Conservation (phyloP, 805 yeast species). For the Candida sonorensis region DNA sequence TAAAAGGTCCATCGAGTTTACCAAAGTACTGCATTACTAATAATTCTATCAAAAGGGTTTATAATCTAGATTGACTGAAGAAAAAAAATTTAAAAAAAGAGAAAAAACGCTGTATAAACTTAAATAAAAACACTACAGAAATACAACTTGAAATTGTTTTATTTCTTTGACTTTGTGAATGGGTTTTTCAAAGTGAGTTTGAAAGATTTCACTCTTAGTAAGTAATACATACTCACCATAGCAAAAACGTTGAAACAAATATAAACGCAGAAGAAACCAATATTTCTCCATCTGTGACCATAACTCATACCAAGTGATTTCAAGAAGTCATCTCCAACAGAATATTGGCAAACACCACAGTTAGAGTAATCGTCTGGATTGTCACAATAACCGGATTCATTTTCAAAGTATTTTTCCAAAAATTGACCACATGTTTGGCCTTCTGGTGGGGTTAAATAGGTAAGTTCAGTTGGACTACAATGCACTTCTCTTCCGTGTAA, state of each 20-base stretch:
- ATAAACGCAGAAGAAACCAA: slow-evolving; percentile 51
- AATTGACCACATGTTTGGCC: slow-evolving; percentile 63
- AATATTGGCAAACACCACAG: slow-evolving; percentile 45
- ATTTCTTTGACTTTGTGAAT: no score
- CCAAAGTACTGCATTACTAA: no score
- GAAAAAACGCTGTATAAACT: no score
- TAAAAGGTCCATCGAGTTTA: no score
- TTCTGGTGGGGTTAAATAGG: slow-evolving; percentile 43
- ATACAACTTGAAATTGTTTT: no score
- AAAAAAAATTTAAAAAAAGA: no score
- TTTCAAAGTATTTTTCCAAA: slow-evolving; percentile 31
- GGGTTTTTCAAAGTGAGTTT: no score
- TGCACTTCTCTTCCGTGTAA: slow-evolving; percentile 45
- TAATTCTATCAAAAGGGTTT: no score
- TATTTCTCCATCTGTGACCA: slow-evolving; percentile 54
- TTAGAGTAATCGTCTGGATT: slow-evolving; percentile 41
- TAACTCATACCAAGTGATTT: slow-evolving; percentile 35
- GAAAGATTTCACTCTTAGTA: no score
- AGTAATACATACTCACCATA: no score
- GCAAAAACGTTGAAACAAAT: slow-evolving; percentile 43
- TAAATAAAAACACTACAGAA: no score
- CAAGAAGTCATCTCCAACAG: slow-evolving; percentile 42
- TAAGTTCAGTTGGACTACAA: slow-evolving; percentile 44
- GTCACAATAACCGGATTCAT: slow-evolving; percentile 48
- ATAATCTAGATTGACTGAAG: no score